Conservation (phyloP, 306 rosid genomes). For the Mimosa pudica region DNA sequence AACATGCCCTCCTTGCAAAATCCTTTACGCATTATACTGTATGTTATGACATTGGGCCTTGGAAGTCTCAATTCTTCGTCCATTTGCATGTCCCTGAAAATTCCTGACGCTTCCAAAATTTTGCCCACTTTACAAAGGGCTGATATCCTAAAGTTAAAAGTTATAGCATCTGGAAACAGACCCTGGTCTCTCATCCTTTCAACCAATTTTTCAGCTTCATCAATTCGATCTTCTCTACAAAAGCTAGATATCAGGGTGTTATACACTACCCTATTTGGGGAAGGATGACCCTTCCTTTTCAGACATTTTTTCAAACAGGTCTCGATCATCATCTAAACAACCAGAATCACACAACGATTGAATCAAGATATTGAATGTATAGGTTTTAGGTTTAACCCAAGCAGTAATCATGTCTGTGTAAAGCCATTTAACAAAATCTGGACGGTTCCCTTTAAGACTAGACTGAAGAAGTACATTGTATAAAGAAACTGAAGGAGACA, state of each 20-base stretch:
- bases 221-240: slow-evolving; percentile 60
- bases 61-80: slow-evolving; percentile 82
- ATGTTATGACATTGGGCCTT: slow-evolving; percentile 67
- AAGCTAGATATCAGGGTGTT: slow-evolving; percentile 82
- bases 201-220: slow-evolving; percentile 79
- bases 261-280: slow-evolving; percentile 60
- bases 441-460: slow-evolving; percentile 42
- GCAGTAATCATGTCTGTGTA: slow-evolving; percentile 76
- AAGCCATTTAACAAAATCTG: slow-evolving; percentile 58
- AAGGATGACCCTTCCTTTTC: slow-evolving; percentile 38
- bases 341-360: slow-evolving; percentile 57
- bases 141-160: slow-evolving; percentile 88
- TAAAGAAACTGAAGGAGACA: slow-evolving; percentile 49
- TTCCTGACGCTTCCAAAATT: slow-evolving; percentile 82
- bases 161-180: slow-evolving; percentile 69
- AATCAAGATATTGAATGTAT: slow-evolving; percentile 74
- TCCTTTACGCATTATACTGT: slow-evolving; percentile 77
- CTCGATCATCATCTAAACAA: slow-evolving; percentile 54
- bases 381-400: slow-evolving; percentile 65
- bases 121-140: slow-evolving; percentile 78
- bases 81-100: slow-evolving; percentile 84
- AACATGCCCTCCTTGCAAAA: slow-evolving; percentile 78
- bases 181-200: slow-evolving; percentile 74
- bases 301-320: slow-evolving; percentile 83
- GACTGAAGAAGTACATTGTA: slow-evolving; percentile 70